A percentile compares a stretch with the other conserved stretches of the same genome.
Conservation (phyloP, 495 filamentous ascomycete species). For the Podospora tetraspora region DNA sequence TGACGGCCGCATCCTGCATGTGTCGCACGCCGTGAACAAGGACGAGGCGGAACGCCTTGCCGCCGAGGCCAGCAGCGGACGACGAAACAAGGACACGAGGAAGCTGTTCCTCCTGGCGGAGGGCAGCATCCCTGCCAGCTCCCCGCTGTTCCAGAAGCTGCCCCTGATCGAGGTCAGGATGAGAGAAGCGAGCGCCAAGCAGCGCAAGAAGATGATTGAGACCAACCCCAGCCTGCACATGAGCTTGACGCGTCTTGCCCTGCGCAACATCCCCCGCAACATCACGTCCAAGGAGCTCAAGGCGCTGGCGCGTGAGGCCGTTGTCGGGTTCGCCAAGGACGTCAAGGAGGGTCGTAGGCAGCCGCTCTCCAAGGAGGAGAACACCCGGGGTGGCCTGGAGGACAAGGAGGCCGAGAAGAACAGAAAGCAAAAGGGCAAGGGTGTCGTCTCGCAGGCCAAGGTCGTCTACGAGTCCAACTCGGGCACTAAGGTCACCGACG, state of each 20-base stretch:
- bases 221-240: constrained; percentile 85
- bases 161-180: constrained; percentile 77
- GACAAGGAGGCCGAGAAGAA: constrained; percentile 71
- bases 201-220: constrained; percentile 84
- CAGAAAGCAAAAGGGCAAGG: constrained; percentile 77
- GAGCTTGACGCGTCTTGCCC: constrained; percentile 83
- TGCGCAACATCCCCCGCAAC: constrained; percentile 86
- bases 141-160: constrained; percentile 68
- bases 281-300: constrained; percentile 87
- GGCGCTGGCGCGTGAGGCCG: constrained; percentile 77
- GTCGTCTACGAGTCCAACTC: constrained; percentile 83
- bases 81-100: constrained; percentile 82
- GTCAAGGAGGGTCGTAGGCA: constrained; percentile 67
- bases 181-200: constrained; percentile 79
- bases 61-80: constrained; percentile 58
- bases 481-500: constrained; percentile 72
- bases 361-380: constrained; percentile 81
- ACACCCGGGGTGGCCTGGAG: constrained; percentile 67
- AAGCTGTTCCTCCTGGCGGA: constrained; percentile 84
- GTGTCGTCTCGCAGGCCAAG: constrained; percentile 92
- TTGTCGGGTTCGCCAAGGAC: constrained; percentile 89
- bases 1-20: constrained; percentile 78
- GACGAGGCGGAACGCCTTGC: constrained; percentile 69
- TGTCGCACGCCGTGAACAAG: constrained; percentile 78
- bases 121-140: constrained; percentile 68